Evolutionary conservation across 768 basidiomycete genomes (phyloP), one percentile per base, ranked within the genome.

Genomic region (Pleurotus cornucopiae): DNA sequence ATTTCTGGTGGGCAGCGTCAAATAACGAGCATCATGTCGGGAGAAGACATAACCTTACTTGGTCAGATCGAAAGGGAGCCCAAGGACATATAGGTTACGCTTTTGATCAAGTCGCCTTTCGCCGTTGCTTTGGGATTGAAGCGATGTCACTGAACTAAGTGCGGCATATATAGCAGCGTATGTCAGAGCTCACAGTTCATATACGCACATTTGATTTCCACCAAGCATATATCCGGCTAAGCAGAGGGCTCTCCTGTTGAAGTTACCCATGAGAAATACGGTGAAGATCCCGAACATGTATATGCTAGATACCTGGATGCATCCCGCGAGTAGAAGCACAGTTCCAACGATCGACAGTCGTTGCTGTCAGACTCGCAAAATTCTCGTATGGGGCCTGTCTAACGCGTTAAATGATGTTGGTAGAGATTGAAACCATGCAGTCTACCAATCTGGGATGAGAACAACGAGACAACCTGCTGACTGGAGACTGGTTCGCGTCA

Each of bases 61-160:
- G 14, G 85, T 85, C 34, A 92, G 76, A 62, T 88, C 85, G 63
- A 91, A 91, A 5, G 91, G 91, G 52, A 93, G 69, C 12, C 90
- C 91, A 23, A 93, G 83, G 40, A 91, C 89, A 61, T 93, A 93
- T 41, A 93, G 81, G 65, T 93, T 93, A 57, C 90, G 80, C 51
- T 90, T 87, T 62, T 84, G 79, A 62, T 76, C 77, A 53, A 71
- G 60, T 23, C 71, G 60, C 26, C 66, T 62, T 59, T 52, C 61
- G 61, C 58, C 66, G 60, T 46, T 40, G 20, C 51, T 54, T 53
- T 57, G 69, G 60, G 55, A 62, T 52, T 49, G 54, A n/a, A 20
- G 12, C 37, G 26, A 18, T 16, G 34, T 18, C 13, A 49, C 43
- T 21, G 49, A 30, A 21, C 48, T 57, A 39, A n/a, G 26, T 34